These are phyloP conservation scores for Irpex lacteus DNA, from an alignment of 1,284 basidiomycete genomes.

Conservation along the genomic window DNA sequence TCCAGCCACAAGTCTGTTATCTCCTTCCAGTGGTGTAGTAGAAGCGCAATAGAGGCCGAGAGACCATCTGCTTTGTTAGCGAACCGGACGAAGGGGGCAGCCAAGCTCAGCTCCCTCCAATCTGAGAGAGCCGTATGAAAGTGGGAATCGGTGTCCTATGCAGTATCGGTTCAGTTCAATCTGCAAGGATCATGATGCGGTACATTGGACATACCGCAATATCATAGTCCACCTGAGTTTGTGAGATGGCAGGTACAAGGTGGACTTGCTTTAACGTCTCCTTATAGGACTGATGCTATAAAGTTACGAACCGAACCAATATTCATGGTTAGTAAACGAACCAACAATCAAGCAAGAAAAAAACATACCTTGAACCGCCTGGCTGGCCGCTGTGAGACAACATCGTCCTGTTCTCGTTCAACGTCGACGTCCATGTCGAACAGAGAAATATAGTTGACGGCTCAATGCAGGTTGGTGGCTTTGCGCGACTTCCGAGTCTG, in stretches of 20 bases:
- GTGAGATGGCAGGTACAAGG: constrained; percentile 59
- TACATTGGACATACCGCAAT: constrained; percentile 46
- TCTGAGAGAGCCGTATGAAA: constrained; percentile 68
- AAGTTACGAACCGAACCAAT: background rate
- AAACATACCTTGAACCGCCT: constrained; percentile 37
- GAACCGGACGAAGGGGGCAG: constrained; percentile 73
- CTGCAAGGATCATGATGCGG: background rate
- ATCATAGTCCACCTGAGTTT: constrained; percentile 57
- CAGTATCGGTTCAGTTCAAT: background rate
- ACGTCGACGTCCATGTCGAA: constrained; percentile 12
- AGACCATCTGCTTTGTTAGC: constrained; percentile 58
- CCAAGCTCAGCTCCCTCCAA: constrained; percentile 79
- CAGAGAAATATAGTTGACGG: background rate
- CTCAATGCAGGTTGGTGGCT: background rate
- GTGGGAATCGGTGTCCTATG: constrained; percentile 69
- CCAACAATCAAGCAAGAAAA: background rate
- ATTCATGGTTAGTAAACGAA: background rate
- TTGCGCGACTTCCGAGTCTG: background rate
- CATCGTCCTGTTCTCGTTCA: background rate
- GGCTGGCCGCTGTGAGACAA: constrained; percentile 23
- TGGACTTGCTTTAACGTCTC: constrained; percentile 68
- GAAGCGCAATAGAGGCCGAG: constrained; percentile 75
- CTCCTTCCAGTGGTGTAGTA: constrained; percentile 77
- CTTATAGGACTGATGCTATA: constrained; percentile 72
- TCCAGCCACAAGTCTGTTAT: constrained; percentile 62